Base-by-base conservation (phyloP, 768 basidiomycete genomes). In the Botryobasidium botryosum region DNA sequence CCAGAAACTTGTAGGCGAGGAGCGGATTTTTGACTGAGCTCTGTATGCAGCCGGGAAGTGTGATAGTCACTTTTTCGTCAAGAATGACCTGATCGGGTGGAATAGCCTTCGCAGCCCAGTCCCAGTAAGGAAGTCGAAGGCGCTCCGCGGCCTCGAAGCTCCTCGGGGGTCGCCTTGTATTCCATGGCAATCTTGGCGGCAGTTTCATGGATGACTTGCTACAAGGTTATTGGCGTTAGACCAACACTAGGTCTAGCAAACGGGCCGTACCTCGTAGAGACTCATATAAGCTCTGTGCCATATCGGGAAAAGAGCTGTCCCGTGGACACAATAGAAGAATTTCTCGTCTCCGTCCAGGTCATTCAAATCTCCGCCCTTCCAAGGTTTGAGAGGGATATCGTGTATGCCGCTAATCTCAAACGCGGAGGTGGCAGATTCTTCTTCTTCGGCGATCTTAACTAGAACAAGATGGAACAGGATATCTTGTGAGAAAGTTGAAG, bases 271-370 rank as follows among this genome's bases (percentile, higher is more conserved):
- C 62, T 75, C 72, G 46, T 64, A 65, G 1, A 72, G 55, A 27
- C 64, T 54, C 21, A 74, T 55, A 49, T 74, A 74, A 2, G 70
- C 69, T 40, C 73, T 57, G 50, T 75, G 72, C 68, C 69, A 49
- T 26, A 38, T 27, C 5, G 48, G 48, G 44, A 49, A 49, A 35
- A 72, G 57, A 6, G 66, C 61, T 1, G 65, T 66, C 13, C 68
- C 68, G 53, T 75, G 74, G n/a, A 64, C 65, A 52, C 72, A 74
- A 51, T 74, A 74, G 3, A 6, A 49, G 47, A 6, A 55, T 49
- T 0, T 50, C 46, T 13, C 53, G 40, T 12, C 53, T 56, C 1
- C 63, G 55, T 8, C 40, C 23, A 18, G 55, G 51, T 5, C 43
- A 18, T 6, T 60, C 63, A 8, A 62, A n/a, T n/a, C n/a, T n/a